Evolutionary conservation across 306 rosid species (phyloP), one percentile per base, ranked within the genome.

Genomic region (Canavalia ensiformis): DNA sequence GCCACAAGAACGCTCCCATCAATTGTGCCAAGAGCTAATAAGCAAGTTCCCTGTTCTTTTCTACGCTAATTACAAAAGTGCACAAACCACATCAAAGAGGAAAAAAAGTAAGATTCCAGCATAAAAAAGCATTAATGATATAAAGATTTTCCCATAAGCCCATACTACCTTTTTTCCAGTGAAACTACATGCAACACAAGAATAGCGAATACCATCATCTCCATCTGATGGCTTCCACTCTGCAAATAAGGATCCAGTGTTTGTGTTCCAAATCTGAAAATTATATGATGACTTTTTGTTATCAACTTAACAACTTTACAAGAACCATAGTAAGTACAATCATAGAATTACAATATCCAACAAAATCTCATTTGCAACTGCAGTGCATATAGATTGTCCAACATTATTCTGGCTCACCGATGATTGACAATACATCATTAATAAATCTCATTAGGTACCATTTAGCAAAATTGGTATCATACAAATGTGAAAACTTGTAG

Each of bases 261-360:
- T 41, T 68, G 89, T 85, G 84, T 85, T 87, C 93, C 91, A 89
- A 79, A 89, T 82, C 93, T 89, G 89, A 83, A 82, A 60, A 82
- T 73, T 29, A 66, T 25, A 60, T 45, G 28, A 78, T 7, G 46
- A 9, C 1, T 58, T 84, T 59, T 76, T 4, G 13, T 44, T 31
- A 68, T 35, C 45, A 67, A 28, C 41, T 28, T 56, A 39, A 66
- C 51, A 66, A 3, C 34, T 49, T 64, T 58, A 72, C 34, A 79
- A 8, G 8, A 56, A 65, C 68, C 45, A 60, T 10, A 50, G 4
- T 42, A 81, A 77, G 68, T 56, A 49, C 46, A 51, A 10, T 28
- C 29, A 11, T 8, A 50, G 44, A 75, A 62, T 33, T 75, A 42
- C 4, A 46, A 39, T 45, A 55, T 13, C 68, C 18, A 37, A 52